phyloP scores from a whole-genome alignment of 192 early-diverging fungal genomes.

The Umbelopsis sp. region DNA sequence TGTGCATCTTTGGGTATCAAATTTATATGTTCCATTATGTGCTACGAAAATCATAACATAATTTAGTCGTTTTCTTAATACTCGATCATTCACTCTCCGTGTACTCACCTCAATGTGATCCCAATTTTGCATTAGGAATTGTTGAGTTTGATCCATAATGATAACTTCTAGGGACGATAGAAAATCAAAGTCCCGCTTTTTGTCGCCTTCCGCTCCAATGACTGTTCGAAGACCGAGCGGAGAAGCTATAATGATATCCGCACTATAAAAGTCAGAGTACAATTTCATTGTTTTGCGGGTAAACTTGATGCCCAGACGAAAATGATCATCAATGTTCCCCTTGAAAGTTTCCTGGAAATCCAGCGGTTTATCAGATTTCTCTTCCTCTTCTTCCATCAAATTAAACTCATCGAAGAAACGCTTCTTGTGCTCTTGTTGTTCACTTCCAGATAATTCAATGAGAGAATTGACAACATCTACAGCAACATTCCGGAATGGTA shows the following conservation, averaged over 20 bases:
- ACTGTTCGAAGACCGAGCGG: slow-evolving; percentile 90
- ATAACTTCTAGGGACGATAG: slow-evolving; percentile 91
- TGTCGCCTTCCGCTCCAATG: slow-evolving; percentile 83
- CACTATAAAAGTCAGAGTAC: slow-evolving; percentile 85
- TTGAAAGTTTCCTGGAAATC: slow-evolving; percentile 85
- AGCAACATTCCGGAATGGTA: slow-evolving; percentile 86
- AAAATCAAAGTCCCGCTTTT: slow-evolving; percentile 92
- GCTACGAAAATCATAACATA: slow-evolving; percentile 42
- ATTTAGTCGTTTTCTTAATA: not conserved
- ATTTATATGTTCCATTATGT: slow-evolving; percentile 85
- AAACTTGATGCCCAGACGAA: slow-evolving; percentile 91
- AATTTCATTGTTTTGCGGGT: slow-evolving; percentile 84
- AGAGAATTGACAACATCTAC: slow-evolving; percentile 79
- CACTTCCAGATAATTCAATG: slow-evolving; percentile 74
- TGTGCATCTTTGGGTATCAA: slow-evolving; percentile 88
- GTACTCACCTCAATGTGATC: slow-evolving; percentile 79
- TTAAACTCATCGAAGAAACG: slow-evolving; percentile 84
- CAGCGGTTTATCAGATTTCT: slow-evolving; percentile 68
- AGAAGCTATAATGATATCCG: slow-evolving; percentile 91
- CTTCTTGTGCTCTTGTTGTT: slow-evolving; percentile 86
- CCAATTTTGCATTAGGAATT: slow-evolving; percentile 98
- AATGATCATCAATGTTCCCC: slow-evolving; percentile 96
- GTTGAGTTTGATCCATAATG: slow-evolving; percentile 84
- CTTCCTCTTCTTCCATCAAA: slow-evolving; percentile 55
- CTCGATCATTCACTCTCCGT: no score